phyloP scores from a whole-genome alignment of 345 rosid genomes.

The Eutrema japonicum region DNA sequence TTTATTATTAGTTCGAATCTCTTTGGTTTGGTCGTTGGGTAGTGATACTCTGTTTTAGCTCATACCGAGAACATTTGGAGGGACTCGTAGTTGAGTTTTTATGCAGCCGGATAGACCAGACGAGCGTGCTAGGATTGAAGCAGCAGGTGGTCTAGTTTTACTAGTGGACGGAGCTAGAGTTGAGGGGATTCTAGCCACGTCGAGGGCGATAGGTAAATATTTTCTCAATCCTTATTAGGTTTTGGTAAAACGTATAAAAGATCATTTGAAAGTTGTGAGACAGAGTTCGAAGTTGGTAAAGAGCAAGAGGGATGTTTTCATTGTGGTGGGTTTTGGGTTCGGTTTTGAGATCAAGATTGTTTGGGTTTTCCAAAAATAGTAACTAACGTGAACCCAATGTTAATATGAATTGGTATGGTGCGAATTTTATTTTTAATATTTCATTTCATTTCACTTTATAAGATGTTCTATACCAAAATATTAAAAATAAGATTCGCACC shows the following conservation, averaged over 20 bases:
- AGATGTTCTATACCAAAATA: too few species aligned
- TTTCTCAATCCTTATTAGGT: not conserved
- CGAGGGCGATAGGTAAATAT: slow-evolving; percentile 78
- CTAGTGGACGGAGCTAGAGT: slow-evolving; percentile 68
- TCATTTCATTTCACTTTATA: too few species aligned
- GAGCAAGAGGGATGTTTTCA: too few species aligned
- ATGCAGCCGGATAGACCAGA: slow-evolving; percentile 81
- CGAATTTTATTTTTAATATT: too few species aligned
- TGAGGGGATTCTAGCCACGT: slow-evolving; percentile 84
- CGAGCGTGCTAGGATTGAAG: slow-evolving; percentile 71
- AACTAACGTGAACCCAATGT: not conserved
- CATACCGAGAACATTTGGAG: not conserved
- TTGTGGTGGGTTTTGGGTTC: too few species aligned
- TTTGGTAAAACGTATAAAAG: not conserved
- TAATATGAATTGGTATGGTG: too few species aligned
- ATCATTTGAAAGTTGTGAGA: not conserved
- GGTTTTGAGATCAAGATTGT: not conserved
- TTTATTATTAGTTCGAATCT: not conserved
- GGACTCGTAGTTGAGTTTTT: not conserved
- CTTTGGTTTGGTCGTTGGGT: not conserved
- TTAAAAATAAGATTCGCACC: too few species aligned
- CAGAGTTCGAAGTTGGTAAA: not conserved
- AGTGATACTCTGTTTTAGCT: not conserved
- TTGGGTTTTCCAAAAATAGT: not conserved
- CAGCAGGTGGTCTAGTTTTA: slow-evolving; percentile 73